Evolutionary conservation across 306 rosid species (phyloP).

Genomic region (Astragalus glycyphyllos): DNA sequence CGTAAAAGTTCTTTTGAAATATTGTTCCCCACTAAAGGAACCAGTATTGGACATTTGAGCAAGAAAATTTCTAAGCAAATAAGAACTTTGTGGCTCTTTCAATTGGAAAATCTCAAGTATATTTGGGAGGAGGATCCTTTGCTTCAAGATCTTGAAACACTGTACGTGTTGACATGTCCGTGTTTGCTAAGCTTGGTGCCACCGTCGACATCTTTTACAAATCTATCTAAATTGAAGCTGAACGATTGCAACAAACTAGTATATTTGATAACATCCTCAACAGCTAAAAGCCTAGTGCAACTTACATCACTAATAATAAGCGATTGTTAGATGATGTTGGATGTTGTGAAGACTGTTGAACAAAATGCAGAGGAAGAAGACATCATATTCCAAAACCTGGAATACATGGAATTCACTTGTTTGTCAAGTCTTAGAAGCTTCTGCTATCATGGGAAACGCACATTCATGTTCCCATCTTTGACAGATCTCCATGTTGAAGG

Average conservation of each 20-base stretch:
- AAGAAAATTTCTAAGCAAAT: not conserved
- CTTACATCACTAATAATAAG: not conserved
- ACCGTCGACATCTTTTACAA: not conserved
- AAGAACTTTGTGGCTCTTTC: not conserved
- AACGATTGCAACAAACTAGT: not conserved
- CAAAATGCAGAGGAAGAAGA: slow-evolving; percentile 4
- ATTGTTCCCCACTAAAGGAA: not conserved
- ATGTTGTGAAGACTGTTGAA: not conserved
- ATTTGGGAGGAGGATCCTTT: not conserved
- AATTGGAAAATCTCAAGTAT: not conserved
- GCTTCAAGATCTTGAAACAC: not conserved
- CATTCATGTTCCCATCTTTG: slow-evolving; percentile 22
- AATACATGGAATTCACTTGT: not conserved
- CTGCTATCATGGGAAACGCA: not conserved
- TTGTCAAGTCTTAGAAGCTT: slow-evolving; percentile 21
- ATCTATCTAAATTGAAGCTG: not conserved
- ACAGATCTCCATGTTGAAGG: not conserved
- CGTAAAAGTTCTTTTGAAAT: not conserved
- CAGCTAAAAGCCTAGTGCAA: slow-evolving; percentile 15
- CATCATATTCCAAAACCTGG: slow-evolving; percentile 8
- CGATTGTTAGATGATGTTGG: slow-evolving; percentile 22
- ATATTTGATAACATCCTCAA: not conserved
- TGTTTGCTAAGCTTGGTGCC: not conserved
- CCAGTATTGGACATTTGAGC: not conserved
- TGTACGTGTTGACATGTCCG: not conserved